Conservation (phyloP, 129 eudicot genomes). For the Mikania micrantha region DNA sequence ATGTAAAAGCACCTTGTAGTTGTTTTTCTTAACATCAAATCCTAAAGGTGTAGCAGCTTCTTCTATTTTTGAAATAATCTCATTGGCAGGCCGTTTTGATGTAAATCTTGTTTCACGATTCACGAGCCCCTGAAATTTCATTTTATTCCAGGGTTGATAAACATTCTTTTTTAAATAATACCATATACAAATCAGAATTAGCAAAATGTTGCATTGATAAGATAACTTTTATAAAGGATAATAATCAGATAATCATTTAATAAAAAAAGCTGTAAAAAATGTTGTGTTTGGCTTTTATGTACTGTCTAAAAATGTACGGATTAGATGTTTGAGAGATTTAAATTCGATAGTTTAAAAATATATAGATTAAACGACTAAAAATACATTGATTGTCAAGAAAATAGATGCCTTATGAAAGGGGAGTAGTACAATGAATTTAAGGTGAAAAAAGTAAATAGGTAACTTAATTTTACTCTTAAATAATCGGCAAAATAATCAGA, state of each 20-base stretch:
- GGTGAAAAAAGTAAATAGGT: too few relatives aligned
- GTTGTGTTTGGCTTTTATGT: too few relatives aligned
- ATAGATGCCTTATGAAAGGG: too few relatives aligned
- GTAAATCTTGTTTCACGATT: conserved; percentile 98
- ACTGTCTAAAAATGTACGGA: too few relatives aligned
- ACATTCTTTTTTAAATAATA: background rate
- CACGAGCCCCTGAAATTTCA: conserved; percentile 66
- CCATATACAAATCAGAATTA: background rate
- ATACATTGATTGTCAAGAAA: too few relatives aligned
- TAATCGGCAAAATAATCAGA: background rate
- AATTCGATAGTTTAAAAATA: too few relatives aligned
- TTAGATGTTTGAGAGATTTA: too few relatives aligned
- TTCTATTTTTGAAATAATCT: conserved; percentile 85
- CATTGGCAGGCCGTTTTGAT: conserved; percentile 71
- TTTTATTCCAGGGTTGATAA: background rate
- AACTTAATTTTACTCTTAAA: too few relatives aligned
- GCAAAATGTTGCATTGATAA: background rate
- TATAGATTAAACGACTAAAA: too few relatives aligned
- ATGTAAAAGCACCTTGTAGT: conserved; percentile 58
- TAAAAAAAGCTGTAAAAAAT: too few relatives aligned
- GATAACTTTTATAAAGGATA: background rate
- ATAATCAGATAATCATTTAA: background rate
- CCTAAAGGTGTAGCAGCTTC: conserved; percentile 88
- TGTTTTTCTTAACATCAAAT: conserved; percentile 90
- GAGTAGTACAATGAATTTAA: too few relatives aligned